These are phyloP conservation scores for Dissoconium aciculare DNA, from an alignment of 2,329 filamentous ascomycete species.

Conservation along the genomic window DNA sequence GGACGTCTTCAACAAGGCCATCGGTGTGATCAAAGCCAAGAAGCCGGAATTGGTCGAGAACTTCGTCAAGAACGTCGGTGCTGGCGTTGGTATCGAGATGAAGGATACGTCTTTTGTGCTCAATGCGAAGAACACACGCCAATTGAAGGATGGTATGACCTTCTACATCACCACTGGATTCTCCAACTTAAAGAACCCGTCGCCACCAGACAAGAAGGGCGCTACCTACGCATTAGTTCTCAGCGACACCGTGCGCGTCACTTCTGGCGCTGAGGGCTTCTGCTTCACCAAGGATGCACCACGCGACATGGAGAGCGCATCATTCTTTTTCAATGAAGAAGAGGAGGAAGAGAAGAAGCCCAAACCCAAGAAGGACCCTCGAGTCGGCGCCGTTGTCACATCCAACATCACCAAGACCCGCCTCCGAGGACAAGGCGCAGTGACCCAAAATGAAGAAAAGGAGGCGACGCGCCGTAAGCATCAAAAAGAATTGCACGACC, in stretches of 20 bases:
- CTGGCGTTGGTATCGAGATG: slow-evolving; percentile 83
- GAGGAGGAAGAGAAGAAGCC: slow-evolving; percentile 71
- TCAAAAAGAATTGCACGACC: slow-evolving; percentile 73
- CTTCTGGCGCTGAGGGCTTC: slow-evolving; percentile 52
- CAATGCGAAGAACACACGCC: slow-evolving; percentile 70
- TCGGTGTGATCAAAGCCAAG: slow-evolving; percentile 67
- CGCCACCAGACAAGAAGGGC: slow-evolving; percentile 68
- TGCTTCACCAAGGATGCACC: slow-evolving; percentile 90
- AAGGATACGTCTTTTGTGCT: slow-evolving; percentile 70
- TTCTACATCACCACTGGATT: slow-evolving; percentile 81
- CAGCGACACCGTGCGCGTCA: slow-evolving; percentile 84
- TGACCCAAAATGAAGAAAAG: slow-evolving; percentile 75
- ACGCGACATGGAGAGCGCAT: slow-evolving; percentile 81
- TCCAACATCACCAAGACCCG: slow-evolving; percentile 94
- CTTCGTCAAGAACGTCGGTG: slow-evolving; percentile 83
- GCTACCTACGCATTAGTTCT: slow-evolving; percentile 79
- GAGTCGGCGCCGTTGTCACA: slow-evolving; percentile 73
- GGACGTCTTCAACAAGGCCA: slow-evolving; percentile 81
- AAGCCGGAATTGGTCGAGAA: slow-evolving; percentile 92
- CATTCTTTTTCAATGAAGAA: slow-evolving; percentile 95
- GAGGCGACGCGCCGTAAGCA: slow-evolving; percentile 79
- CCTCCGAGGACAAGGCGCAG: slow-evolving; percentile 76
- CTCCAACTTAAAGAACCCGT: slow-evolving; percentile 72
- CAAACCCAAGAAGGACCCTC: slow-evolving; percentile 75
- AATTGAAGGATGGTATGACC: slow-evolving; percentile 93